Base-by-base conservation (phyloP, 495 filamentous ascomycete genomes). In the Symbiotaphrina buchneri region DNA sequence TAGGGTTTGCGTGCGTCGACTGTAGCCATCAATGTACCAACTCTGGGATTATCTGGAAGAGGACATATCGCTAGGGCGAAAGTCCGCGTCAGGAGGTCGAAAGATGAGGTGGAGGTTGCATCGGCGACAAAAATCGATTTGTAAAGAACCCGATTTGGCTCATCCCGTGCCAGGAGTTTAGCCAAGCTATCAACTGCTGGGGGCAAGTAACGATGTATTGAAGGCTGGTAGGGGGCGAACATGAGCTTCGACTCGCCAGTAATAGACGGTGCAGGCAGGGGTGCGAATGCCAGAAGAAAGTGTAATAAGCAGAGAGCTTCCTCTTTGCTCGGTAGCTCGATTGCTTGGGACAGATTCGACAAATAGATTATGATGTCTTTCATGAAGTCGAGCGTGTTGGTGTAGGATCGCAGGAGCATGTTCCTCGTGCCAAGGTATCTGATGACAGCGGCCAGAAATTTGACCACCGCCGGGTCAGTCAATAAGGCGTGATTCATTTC, bases 371-470 rank as follows among this genome's bases (percentile, higher is more conserved):
- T 68, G 10, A 83, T 59, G 49, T 97, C 87, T 49, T 97, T 97
- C 77, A 91, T 90, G 41, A 97, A 79, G 47, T 97, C 85, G 43
- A 91, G 50, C 3, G 77, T 85, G 50, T 92, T 87, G 36, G 57
- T 53, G 39, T 84, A 58, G 5, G 67, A 77, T 13, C 83, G 69
- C 26, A 94, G 53, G 23, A 94, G 61, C 61, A 79, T 73, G 40
- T 79, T 74, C n/a, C 81, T 72, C 3, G 85, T 94, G 22, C 87
- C 85, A 18, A 97, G 59, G 39, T 79, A 78, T 26, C 81, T 62
- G 41, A 94, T 85, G 20, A 82, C 63, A 14, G 67, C 65, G 16
- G 77, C 76, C 25, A 91, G 51, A 42, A 90, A 83, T 31, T 74
- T 71, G 38, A 94, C 58, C 18, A 93, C 72, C 3, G 59, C 52